A percentile compares a stretch with the other conserved stretches of the same genome.
Conservation (phyloP, 83 land plant genomes). For the Diphasiastrum complanatum region DNA sequence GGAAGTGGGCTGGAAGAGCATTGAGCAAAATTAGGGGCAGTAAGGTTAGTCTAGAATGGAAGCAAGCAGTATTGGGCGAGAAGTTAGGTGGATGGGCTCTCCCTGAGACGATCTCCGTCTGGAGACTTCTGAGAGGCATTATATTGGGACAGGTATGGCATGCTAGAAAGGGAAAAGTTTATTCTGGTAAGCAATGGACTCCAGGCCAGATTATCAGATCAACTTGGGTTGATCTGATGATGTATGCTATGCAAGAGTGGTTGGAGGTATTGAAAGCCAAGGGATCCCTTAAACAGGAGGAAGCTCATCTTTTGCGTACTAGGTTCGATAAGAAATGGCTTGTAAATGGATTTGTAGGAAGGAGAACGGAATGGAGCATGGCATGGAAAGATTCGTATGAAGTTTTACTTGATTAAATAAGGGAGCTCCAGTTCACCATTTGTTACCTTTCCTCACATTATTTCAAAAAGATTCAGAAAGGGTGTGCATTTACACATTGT, state of each 20-base stretch:
- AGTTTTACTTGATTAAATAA: conserved; percentile 6
- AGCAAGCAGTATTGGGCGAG: conserved; percentile 6
- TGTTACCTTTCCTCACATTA: too few relatives aligned
- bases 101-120: conserved; percentile 3
- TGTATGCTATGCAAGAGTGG: conserved; percentile 15
- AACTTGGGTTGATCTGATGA: conserved; percentile 7
- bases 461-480: too few relatives aligned
- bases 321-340: conserved; percentile 14
- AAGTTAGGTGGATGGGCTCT: background rate
- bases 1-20: conserved; percentile 8
- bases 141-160: conserved; percentile 9
- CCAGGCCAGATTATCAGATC: background rate
- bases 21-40: conserved; percentile 6
- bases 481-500: too few relatives aligned
- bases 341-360: conserved; percentile 11
- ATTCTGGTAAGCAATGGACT: conserved; percentile 7
- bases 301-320: background rate
- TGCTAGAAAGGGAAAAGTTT: conserved; percentile 11
- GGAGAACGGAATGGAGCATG: conserved; percentile 11
- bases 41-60: background rate
- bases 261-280: conserved; percentile 7
- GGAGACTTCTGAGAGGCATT: conserved; percentile 8
- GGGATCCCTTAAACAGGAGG: background rate
- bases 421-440: too few relatives aligned
- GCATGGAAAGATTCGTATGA: conserved; percentile 11